These are phyloP conservation scores for Quercus mongolica DNA, from an alignment of 306 rosid species.

Conservation along the genomic window DNA sequence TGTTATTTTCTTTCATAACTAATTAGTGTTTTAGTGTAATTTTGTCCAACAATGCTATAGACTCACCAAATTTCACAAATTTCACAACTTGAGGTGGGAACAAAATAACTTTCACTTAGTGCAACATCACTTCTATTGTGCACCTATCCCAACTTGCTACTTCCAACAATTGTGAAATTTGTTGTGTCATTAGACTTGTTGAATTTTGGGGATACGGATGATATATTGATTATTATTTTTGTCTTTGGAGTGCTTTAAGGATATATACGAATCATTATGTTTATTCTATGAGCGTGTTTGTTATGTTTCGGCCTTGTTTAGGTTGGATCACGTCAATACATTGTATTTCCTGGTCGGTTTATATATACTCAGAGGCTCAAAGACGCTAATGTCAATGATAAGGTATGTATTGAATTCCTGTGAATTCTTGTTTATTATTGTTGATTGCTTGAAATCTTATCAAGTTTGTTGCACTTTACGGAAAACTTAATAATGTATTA, in stretches of 20 bases:
- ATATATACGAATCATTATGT: slow-evolving; percentile 1
- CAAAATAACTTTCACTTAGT: no score
- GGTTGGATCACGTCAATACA: slow-evolving; percentile 88
- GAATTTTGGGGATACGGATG: neutral
- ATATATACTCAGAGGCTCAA: slow-evolving; percentile 78
- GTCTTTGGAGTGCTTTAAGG: neutral
- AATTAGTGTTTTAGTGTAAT: neutral
- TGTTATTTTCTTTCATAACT: neutral
- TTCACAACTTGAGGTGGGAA: no score
- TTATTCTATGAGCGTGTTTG: slow-evolving; percentile 14
- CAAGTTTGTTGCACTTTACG: neutral
- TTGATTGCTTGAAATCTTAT: slow-evolving; percentile 16
- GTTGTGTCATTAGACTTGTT: no score
- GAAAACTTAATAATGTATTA: neutral
- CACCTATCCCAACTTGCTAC: no score
- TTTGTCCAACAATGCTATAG: neutral
- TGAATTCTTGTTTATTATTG: neutral
- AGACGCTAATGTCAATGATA: slow-evolving; percentile 77
- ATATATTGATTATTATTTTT: neutral
- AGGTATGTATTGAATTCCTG: slow-evolving; percentile 41
- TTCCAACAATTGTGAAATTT: no score
- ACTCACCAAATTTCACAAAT: no score
- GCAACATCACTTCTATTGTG: no score
- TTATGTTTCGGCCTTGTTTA: slow-evolving; percentile 21
- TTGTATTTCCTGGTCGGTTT: slow-evolving; percentile 89